A percentile compares a stretch with the other conserved stretches of the same genome.
phyloP scores from a whole-genome alignment of 495 filamentous ascomycete species.

The Astrothelium macrocarpum region DNA sequence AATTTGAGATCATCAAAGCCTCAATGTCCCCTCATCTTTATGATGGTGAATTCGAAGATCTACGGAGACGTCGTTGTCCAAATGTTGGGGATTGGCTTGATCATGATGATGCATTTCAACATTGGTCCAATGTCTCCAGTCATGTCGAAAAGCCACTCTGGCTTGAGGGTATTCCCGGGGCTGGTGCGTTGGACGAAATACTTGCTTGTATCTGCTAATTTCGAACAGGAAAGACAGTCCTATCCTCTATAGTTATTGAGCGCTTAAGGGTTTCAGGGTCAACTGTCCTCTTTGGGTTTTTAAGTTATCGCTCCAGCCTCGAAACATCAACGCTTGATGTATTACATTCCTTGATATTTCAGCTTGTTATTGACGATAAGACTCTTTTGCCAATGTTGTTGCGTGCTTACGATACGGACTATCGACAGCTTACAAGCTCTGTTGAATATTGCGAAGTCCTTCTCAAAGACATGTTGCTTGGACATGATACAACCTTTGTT shows the following conservation, averaged over 20 bases:
- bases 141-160: constrained; percentile 16
- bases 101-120: neutral
- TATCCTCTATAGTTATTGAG: neutral
- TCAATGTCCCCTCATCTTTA: constrained; percentile 17
- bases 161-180: constrained; percentile 31
- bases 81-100: neutral
- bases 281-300: constrained; percentile 9
- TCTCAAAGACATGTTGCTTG: neutral
- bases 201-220: neutral
- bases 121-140: neutral
- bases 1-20: constrained; percentile 13
- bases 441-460: neutral
- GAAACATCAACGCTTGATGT: neutral
- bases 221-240: neutral
- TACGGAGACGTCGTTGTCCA: neutral
- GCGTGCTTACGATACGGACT: neutral
- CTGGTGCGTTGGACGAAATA: constrained; percentile 19
- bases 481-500: neutral
- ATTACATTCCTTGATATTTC: constrained; percentile 15
- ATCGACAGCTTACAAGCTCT: neutral
- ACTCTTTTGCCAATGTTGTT: neutral
- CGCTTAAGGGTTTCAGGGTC: neutral
- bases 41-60: constrained; percentile 20
- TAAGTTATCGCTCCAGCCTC: constrained; percentile 9
- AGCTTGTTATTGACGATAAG: constrained; percentile 8